Evolutionary conservation across 225 moss, liverwort and hornwort genomes (phyloP).

Genomic region (Takakia lepidozioides): DNA sequence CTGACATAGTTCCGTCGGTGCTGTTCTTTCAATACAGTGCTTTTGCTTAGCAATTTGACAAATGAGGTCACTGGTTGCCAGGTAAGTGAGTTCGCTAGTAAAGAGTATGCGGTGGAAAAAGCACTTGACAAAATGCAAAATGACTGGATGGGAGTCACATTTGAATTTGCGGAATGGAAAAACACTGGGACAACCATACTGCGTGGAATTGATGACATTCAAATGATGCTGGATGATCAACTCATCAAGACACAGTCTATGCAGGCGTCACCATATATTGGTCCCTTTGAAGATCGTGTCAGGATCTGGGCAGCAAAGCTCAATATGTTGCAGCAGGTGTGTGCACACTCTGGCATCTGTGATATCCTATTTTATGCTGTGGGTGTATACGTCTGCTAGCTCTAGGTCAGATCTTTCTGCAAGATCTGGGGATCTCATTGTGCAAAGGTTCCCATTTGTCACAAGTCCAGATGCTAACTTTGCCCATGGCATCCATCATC

Average conservation of each 20-base stretch:
- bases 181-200: conserved; percentile 51
- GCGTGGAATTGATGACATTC: conserved; percentile 61
- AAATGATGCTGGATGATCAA: conserved; percentile 65
- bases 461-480: too few species aligned
- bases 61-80: too few species aligned
- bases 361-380: too few species aligned
- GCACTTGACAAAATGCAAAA: conserved; percentile 64
- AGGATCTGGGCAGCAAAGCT: conserved; percentile 63
- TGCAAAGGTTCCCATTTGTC: too few species aligned
- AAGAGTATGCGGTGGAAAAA: conserved; percentile 60
- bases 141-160: conserved; percentile 56
- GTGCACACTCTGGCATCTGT: neutral
- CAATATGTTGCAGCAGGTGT: conserved; percentile 59
- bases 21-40: too few species aligned
- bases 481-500: too few species aligned
- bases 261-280: conserved; percentile 61
- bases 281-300: conserved; percentile 74
- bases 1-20: too few species aligned
- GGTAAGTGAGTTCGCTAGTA: conserved; percentile 70
- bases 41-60: too few species aligned
- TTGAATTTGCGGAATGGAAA: conserved; percentile 54
- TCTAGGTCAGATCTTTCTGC: too few species aligned
- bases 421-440: too few species aligned
- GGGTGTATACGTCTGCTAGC: too few species aligned
- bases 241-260: conserved; percentile 69